Evolutionary conservation across 345 rosid species (phyloP).

Genomic region (Eucalyptus marginata): DNA sequence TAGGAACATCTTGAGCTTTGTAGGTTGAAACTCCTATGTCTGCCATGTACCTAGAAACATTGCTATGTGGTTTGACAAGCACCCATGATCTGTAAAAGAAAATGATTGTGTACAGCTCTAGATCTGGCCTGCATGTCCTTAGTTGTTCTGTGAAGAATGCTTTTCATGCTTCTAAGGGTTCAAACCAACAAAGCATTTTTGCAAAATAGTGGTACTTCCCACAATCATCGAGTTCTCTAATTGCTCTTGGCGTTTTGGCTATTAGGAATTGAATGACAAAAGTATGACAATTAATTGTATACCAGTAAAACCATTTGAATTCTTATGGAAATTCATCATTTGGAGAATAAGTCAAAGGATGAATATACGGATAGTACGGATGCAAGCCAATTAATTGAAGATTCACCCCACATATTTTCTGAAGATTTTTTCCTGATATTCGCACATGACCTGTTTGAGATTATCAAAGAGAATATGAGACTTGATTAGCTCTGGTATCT

Average conservation of each 20-base stretch:
- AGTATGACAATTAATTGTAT: not conserved
- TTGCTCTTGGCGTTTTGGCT: not conserved
- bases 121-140: no score
- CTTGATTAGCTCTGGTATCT: not conserved
- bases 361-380: accelerated
- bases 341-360: not conserved
- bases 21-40: not conserved
- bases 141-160: not conserved
- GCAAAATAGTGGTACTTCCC: not conserved
- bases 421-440: not conserved
- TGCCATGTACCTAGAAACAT: not conserved
- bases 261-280: no score
- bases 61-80: not conserved
- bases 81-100: not conserved
- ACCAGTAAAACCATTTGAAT: no score
- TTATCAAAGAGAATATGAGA: not conserved
- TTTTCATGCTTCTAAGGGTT: not conserved
- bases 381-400: not conserved
- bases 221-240: no score
- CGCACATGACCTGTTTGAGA: not conserved
- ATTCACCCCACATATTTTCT: not conserved
- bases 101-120: not conserved
- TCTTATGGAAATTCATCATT: not conserved
- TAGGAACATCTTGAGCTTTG: not conserved
- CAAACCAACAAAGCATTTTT: not conserved